Evolutionary conservation across 2,329 filamentous ascomycete species (phyloP).

Genomic region (Sarocladiaceae sp.): DNA sequence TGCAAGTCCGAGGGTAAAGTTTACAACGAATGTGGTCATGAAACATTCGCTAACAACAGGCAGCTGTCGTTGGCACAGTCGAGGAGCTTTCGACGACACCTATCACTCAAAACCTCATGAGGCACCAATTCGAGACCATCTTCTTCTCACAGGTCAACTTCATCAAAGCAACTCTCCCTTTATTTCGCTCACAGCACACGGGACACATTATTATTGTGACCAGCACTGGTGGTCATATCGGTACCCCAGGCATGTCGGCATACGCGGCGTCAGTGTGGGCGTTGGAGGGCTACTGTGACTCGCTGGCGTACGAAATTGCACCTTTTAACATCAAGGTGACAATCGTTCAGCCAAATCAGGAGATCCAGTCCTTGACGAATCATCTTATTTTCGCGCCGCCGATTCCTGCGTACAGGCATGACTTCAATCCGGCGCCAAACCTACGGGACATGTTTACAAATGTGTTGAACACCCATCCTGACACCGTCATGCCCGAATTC

Average conservation of each 20-base stretch:
- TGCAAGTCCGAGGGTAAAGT: constrained; percentile 76
- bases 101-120: constrained; percentile 71
- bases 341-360: constrained; percentile 92
- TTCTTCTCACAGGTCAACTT: constrained; percentile 97
- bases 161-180: constrained; percentile 81
- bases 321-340: constrained; percentile 97
- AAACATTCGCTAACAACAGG: too few species aligned
- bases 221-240: constrained; percentile 87
- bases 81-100: constrained; percentile 78
- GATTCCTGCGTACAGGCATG: constrained; percentile 49
- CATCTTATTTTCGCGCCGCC: constrained; percentile 79
- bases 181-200: constrained; percentile 72
- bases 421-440: constrained; percentile 60
- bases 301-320: constrained; percentile 90
- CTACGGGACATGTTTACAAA: constrained; percentile 79
- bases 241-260: constrained; percentile 85
- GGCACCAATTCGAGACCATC: constrained; percentile 89
- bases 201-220: constrained; percentile 90
- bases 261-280: constrained; percentile 94
- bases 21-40: background rate
- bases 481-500: constrained; percentile 43
- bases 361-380: constrained; percentile 84
- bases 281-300: constrained; percentile 92
- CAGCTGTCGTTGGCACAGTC: constrained; percentile 82
- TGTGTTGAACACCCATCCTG: constrained; percentile 72